Percentiles rank a stretch among this genome's conserved stretches.
phyloP scores from a whole-genome alignment of 2,329 filamentous ascomycete genomes.

The Alternaria incomplexa region DNA sequence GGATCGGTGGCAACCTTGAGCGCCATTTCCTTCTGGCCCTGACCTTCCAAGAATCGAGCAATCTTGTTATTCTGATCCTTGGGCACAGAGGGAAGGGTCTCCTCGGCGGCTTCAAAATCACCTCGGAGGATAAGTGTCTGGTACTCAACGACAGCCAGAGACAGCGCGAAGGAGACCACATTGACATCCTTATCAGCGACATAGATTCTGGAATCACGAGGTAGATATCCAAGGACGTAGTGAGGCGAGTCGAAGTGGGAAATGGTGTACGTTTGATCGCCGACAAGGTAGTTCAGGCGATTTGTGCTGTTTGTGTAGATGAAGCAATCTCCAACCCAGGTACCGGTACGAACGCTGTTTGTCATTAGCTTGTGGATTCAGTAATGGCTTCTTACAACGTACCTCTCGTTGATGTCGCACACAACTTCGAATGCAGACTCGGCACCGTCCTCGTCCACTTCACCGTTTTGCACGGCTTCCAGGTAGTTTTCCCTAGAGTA shows the following conservation, averaged over 20 bases:
- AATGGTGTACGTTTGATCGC: constrained; percentile 96
- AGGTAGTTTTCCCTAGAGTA: constrained; percentile 90
- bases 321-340: constrained; percentile 99
- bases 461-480: constrained; percentile 79
- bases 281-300: constrained; percentile 95
- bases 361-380: constrained; percentile 14
- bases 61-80: constrained; percentile 98
- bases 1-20: constrained; percentile 92
- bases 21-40: constrained; percentile 95
- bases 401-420: constrained; percentile 92
- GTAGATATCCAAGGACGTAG: constrained; percentile 95
- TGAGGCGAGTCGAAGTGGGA: constrained; percentile 95
- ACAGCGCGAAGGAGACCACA: constrained; percentile 88
- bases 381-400: constrained; percentile 38
- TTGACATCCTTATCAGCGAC: constrained; percentile 94
- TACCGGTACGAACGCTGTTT: constrained; percentile 81
- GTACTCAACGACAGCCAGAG: constrained; percentile 92
- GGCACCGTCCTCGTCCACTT: constrained; percentile 88
- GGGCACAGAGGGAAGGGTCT: constrained; percentile 83
- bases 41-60: constrained; percentile 93
- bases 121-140: constrained; percentile 93
- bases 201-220: constrained; percentile 93
- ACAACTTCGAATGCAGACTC: constrained; percentile 96
- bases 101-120: constrained; percentile 88
- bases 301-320: constrained; percentile 98